phyloP scores from a whole-genome alignment of 768 basidiomycete genomes.

The Tulasnella sp. region DNA sequence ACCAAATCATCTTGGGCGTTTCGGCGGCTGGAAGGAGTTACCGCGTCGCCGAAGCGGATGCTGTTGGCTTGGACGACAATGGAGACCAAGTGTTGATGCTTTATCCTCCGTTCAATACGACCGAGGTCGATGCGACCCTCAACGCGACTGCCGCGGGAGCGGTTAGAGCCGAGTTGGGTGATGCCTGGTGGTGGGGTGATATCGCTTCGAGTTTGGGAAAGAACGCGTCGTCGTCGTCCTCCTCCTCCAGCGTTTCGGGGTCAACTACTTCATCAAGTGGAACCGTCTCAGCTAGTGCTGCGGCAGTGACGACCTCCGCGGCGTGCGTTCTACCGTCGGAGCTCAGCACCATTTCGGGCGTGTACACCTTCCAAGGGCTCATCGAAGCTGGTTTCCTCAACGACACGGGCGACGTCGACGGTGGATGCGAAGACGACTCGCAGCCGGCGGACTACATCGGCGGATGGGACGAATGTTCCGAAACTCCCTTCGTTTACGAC shows the following conservation, averaged over 20 bases:
- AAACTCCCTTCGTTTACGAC: conserved; percentile 15
- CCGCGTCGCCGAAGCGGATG: background rate
- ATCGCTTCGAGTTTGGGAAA: background rate
- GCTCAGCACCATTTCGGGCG: conserved; percentile 6
- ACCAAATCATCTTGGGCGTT: conserved; percentile 16
- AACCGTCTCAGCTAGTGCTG: background rate
- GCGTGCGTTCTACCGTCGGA: background rate
- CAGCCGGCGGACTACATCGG: background rate
- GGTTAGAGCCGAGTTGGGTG: background rate
- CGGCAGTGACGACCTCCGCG: background rate
- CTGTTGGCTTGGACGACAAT: background rate
- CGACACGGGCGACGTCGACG: background rate
- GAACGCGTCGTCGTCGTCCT: background rate
- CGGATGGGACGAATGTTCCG: conserved; percentile 13
- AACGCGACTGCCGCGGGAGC: background rate
- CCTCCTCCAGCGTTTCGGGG: background rate
- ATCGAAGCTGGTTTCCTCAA: conserved; percentile 11
- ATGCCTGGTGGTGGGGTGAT: conserved; percentile 19
- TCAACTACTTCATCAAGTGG: background rate
- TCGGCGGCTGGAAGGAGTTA: conserved; percentile 12
- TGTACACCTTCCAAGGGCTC: conserved; percentile 13
- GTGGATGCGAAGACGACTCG: background rate
- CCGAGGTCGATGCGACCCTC: background rate
- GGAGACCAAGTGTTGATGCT: background rate
- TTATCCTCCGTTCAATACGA: background rate